Base-by-base conservation (phyloP, 108 stramenopile species). In the Fragilariopsis cylindrus region DNA sequence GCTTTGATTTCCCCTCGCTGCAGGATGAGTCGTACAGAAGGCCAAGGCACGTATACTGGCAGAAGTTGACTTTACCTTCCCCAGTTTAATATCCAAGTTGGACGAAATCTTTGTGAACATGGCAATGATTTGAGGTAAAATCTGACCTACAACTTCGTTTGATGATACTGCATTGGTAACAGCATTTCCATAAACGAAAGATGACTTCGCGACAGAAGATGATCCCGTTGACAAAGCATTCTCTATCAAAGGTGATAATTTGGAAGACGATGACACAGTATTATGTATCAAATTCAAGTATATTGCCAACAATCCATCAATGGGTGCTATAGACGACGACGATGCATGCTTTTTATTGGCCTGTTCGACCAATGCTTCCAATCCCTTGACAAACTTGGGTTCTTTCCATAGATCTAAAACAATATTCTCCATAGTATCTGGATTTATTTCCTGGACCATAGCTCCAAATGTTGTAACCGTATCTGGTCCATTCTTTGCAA, bases 321-420 rank as follows among this genome's bases (percentile, higher is more conserved):
- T 80, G 56, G 84, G 88, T 21, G 89, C 73, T n/a, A 88, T 78
- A 18, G 81, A 56, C 0, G 89, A 82, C 0, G 87, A 78, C 0
- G 85, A 73, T 16, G 75, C 70, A 69, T 90, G 84, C 67, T 89
- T 94, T 70, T 88, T 92, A 60, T 72, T 75, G 1, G 87, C 83
- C 9, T 76, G 70, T 49, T 90, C 91, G 43, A 94, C 69, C 4
- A 90, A 73, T 5, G 72, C 52, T 72, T 85, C 79, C 45, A 92
- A 57, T 40, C 86, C 90, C 62, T 81, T 70, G 2, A 55, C 69
- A 42, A 90, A 71, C n/a, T 46, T 60, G 13, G 21, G 55, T 16
- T 81, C 82, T 57, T 77, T 82, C 73, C 55, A 88, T 70, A 80
- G 81, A 72, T 78, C 89, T 62, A 71, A 71, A 67, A 71, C 80